phyloP scores from a whole-genome alignment of 768 basidiomycete genomes.

The Ephemerocybe angulata region DNA sequence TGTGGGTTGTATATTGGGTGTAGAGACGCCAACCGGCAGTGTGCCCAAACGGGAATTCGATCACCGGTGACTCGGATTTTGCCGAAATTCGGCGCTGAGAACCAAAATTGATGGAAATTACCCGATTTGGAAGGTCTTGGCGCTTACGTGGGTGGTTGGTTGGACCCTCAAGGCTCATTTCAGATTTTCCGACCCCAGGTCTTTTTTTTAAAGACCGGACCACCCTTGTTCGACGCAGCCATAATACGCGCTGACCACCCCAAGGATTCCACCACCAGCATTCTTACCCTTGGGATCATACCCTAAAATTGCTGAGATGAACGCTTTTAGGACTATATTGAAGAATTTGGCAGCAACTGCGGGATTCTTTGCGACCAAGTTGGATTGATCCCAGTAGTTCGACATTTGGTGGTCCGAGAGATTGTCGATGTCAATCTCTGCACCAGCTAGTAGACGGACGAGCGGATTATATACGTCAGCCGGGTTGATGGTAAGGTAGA shows the following conservation, averaged over 20 bases:
- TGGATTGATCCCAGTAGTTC: slow-evolving; percentile 26
- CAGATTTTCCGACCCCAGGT: too few relatives aligned
- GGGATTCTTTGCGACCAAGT: slow-evolving; percentile 38
- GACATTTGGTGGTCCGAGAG: slow-evolving; percentile 24
- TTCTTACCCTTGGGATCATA: slow-evolving; percentile 13
- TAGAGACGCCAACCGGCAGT: too few relatives aligned
- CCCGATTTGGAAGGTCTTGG: too few relatives aligned
- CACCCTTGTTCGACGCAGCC: too few relatives aligned
- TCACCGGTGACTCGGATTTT: too few relatives aligned
- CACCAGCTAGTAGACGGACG: slow-evolving; percentile 35
- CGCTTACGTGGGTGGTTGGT: too few relatives aligned
- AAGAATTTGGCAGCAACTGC: slow-evolving; percentile 39
- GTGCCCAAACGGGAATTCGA: too few relatives aligned
- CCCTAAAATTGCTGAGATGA: slow-evolving; percentile 27
- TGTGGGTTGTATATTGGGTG: too few relatives aligned
- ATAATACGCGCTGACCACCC: slow-evolving; percentile 32
- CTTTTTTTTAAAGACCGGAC: too few relatives aligned
- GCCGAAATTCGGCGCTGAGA: too few relatives aligned
- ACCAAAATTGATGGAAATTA: too few relatives aligned
- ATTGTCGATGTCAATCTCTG: slow-evolving; percentile 33
- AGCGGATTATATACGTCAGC: slow-evolving; percentile 40
- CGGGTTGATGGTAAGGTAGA: slow-evolving; percentile 46
- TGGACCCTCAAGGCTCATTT: too few relatives aligned
- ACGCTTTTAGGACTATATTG: slow-evolving; percentile 34
- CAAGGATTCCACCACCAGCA: slow-evolving; percentile 28